These are phyloP conservation scores for Leccinum boreale DNA, from an alignment of 768 basidiomycete species.

Conservation along the genomic window DNA sequence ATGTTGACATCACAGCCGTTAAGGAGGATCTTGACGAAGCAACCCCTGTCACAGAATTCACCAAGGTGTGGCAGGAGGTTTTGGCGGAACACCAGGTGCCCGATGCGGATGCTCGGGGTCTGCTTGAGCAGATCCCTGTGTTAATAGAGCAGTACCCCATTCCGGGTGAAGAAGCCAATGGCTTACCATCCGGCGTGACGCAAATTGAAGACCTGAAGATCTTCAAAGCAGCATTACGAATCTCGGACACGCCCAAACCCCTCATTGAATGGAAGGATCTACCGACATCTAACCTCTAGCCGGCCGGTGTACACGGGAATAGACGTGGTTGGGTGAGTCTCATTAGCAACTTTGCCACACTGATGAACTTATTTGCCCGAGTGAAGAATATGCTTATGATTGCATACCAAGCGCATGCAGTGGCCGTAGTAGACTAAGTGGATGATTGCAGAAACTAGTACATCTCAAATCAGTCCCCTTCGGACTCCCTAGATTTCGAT, in stretches of 20 bases:
- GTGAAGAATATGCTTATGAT: not conserved
- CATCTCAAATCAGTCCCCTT: not conserved
- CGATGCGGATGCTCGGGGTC: slow-evolving; percentile 37
- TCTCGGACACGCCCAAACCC: slow-evolving; percentile 59
- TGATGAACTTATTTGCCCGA: not conserved
- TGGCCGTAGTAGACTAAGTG: not conserved
- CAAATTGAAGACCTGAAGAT: slow-evolving; percentile 61
- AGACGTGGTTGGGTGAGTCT: not conserved
- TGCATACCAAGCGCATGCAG: not conserved
- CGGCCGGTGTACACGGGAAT: not conserved
- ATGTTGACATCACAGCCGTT: slow-evolving; percentile 50
- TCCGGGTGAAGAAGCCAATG: slow-evolving; percentile 48
- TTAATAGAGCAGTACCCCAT: slow-evolving; percentile 58
- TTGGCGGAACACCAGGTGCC: slow-evolving; percentile 41
- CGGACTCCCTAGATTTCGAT: too few species aligned
- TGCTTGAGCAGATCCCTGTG: slow-evolving; percentile 55
- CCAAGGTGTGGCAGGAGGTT: slow-evolving; percentile 54
- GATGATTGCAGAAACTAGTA: not conserved
- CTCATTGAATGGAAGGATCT: slow-evolving; percentile 75
- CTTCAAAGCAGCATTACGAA: slow-evolving; percentile 60
- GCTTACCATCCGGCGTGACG: slow-evolving; percentile 45
- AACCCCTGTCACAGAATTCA: slow-evolving; percentile 60
- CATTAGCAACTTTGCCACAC: not conserved
- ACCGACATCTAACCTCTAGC: slow-evolving; percentile 54
- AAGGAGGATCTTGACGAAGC: slow-evolving; percentile 50